These are phyloP conservation scores for Calendula officinalis DNA, from an alignment of 129 eudicot species.

Conservation along the genomic window DNA sequence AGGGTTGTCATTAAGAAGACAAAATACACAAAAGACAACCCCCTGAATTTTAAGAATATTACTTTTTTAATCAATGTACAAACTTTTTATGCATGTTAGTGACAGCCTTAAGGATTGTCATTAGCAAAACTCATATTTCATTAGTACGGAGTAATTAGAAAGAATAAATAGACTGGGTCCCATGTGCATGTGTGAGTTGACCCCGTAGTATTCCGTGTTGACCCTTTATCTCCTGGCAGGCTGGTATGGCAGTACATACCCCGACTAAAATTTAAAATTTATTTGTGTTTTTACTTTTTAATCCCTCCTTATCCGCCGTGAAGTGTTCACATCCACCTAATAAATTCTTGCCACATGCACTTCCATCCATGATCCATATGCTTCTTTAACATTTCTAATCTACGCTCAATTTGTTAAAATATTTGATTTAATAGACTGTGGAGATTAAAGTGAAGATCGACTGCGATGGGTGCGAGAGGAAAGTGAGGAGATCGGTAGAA, in stretches of 20 bases:
- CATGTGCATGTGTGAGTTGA: conserved; percentile 26
- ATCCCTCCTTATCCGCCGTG: conserved; percentile 22
- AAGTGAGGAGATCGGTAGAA: conserved; percentile 70
- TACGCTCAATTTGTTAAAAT: not conserved
- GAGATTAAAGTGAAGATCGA: conserved; percentile 87
- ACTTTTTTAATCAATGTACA: too few relatives aligned
- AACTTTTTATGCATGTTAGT: too few relatives aligned
- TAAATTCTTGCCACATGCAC: conserved; percentile 21
- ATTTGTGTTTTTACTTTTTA: not conserved
- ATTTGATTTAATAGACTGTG: conserved; percentile 49
- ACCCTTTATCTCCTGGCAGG: conserved; percentile 20
- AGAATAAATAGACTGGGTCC: not conserved
- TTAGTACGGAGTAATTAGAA: too few relatives aligned
- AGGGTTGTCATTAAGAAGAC: too few relatives aligned
- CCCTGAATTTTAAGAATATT: too few relatives aligned
- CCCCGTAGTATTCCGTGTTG: conserved; percentile 3
- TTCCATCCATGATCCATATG: too few relatives aligned
- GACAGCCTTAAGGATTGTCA: too few relatives aligned
- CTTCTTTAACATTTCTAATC: not conserved
- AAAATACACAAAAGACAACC: too few relatives aligned
- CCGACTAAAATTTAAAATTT: conserved; percentile 16
- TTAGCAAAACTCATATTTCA: too few relatives aligned
- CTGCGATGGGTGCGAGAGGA: conserved; percentile 92
- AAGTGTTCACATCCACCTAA: conserved; percentile 15
- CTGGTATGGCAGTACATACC: conserved; percentile 13